Conservation (phyloP, 805 yeast genomes). For the Candida nanaspora region DNA sequence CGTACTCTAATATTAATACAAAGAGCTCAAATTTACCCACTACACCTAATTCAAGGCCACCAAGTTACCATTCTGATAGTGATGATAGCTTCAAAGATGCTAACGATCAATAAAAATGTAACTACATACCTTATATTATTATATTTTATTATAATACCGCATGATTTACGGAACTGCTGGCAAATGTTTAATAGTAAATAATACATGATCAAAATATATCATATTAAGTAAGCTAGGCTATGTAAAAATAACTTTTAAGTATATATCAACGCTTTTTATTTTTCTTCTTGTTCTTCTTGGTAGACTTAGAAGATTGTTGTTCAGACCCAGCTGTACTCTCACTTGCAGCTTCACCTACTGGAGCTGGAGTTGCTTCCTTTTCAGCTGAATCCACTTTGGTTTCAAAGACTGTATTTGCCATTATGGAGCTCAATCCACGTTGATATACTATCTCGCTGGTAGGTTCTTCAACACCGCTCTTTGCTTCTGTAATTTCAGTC, state of each 20-base stretch:
- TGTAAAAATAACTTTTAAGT: not conserved
- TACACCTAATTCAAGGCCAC: constrained; percentile 20
- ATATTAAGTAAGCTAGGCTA: not conserved
- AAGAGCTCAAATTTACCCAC: not conserved
- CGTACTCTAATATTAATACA: constrained; percentile 2
- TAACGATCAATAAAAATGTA: not conserved
- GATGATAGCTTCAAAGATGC: constrained; percentile 1
- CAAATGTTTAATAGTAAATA: not conserved
- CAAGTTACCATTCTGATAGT: constrained; percentile 18
- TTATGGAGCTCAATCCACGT: constrained; percentile 3
- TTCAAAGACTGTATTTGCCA: constrained; percentile 5
- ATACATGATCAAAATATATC: not conserved
- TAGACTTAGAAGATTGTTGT: not conserved
- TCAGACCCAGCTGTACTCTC: not conserved
- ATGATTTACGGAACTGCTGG: no score
- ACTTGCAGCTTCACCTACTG: not conserved
- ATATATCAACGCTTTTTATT: constrained; percentile 6
- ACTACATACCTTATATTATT: no score
- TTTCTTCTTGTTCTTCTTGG: constrained; percentile 7
- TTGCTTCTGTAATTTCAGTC: not conserved
- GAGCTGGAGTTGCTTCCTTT: not conserved
- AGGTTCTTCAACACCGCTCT: not conserved
- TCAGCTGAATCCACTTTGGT: not conserved
- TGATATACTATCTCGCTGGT: not conserved
- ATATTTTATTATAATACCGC: no score